Evolutionary conservation across 768 basidiomycete species (phyloP), one percentile per base, ranked within the genome.

Genomic region (Pleurotus sapidus): DNA sequence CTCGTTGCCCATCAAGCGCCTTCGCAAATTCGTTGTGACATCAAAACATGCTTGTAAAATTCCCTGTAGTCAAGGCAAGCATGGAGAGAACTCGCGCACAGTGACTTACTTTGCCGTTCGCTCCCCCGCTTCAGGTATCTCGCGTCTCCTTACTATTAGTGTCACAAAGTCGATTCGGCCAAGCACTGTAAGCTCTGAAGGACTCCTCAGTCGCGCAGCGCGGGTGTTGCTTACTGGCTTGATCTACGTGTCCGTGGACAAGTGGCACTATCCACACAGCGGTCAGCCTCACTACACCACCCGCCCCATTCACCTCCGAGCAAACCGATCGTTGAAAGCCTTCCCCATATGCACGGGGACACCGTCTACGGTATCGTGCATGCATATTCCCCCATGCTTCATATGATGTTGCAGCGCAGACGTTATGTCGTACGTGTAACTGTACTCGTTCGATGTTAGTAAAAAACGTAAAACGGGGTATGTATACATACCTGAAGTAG

Each of bases 351-450:
- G 39, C 14, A 38, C 20, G 7, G 17, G 38, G 7, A 54, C 18
- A 34, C 39, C 51, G 24, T 20, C 18, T 6, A 54, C 11, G 9
- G 15, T 25, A 89, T 8, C 74, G 69, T 14, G 80, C 75, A 25
- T 72, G 68, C 49, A 74, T 74, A 25, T 63, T 62, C 15, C 80
- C 77, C 53, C 70, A 74, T 30, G 79, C 0, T 91, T 88, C 4
- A 98, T 81, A n/a, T n/a, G n/a, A n/a, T n/a, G n/a, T n/a, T n/a
- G n/a, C n/a, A 99, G 78, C 0, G 94, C 93, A n/a, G 93, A 95
- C 2, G 96, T 97, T 20, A 98, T 76, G 68, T 98, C 96, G 72
- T 99, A 99, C 0, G 95, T 93, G 68, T 98, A 95, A 62, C 95
- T 96, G 61, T 12, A 34, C 30, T 9, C 30, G 4, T 43, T 3